A percentile compares a stretch with the other conserved stretches of the same genome.
Evolutionary conservation across 2,329 filamentous ascomycete species (phyloP).

Genomic region (Rutstroemia sp.): DNA sequence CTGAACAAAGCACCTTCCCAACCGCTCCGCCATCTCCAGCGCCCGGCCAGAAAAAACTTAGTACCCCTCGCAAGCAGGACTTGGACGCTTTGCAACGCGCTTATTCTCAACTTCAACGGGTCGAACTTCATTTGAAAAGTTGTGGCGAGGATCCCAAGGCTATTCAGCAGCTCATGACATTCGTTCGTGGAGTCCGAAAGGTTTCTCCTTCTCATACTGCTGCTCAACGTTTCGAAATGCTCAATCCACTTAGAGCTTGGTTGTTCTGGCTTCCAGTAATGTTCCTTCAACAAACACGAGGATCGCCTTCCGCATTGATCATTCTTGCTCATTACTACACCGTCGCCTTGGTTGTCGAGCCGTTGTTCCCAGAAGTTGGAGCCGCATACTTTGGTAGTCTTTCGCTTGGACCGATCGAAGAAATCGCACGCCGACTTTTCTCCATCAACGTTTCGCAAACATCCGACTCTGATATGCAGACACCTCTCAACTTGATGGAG

Average conservation of each 20-base stretch:
- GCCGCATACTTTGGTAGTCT: constrained; percentile 81
- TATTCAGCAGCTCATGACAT: constrained; percentile 61
- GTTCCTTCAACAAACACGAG: constrained; percentile 68
- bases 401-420: constrained; percentile 73
- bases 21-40: constrained; percentile 56
- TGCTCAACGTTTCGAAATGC: constrained; percentile 80
- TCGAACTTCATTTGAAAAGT: constrained; percentile 61
- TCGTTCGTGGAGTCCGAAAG: constrained; percentile 65
- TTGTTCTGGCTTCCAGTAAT: constrained; percentile 91
- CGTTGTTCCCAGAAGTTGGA: constrained; percentile 85
- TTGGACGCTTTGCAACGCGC: constrained; percentile 59
- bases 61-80: constrained; percentile 61
- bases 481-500: constrained; percentile 61
- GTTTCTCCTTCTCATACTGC: constrained; percentile 63
- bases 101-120: constrained; percentile 58
- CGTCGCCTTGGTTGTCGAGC: constrained; percentile 78
- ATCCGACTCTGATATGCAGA: constrained; percentile 50
- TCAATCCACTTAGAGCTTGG: constrained; percentile 85
- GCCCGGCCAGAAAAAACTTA: constrained; percentile 50
- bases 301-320: constrained; percentile 70
- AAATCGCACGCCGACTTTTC: constrained; percentile 71
- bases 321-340: constrained; percentile 83
- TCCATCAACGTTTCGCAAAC: constrained; percentile 56
- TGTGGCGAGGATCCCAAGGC: constrained; percentile 63
- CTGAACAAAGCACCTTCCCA: constrained; percentile 67